phyloP scores from a whole-genome alignment of 129 eudicot species.

The Lactuca sativa region DNA sequence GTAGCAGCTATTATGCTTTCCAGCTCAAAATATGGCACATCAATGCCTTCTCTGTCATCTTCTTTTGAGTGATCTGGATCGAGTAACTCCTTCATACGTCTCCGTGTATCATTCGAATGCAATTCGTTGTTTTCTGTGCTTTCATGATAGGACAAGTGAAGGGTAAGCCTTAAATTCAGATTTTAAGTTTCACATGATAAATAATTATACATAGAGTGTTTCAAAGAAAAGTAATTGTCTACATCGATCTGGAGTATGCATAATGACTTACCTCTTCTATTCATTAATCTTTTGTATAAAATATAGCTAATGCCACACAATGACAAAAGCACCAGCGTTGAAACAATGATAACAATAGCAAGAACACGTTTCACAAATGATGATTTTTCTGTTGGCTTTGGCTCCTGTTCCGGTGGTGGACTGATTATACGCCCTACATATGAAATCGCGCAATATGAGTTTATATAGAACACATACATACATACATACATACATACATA shows the following conservation, averaged over 20 bases:
- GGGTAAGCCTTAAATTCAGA: neutral
- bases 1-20: constrained; percentile 45
- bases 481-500: too few species aligned
- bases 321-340: constrained; percentile 5
- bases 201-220: neutral
- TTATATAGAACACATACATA: too few species aligned
- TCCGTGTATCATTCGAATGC: constrained; percentile 11
- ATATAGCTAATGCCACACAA: constrained; percentile 17
- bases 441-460: too few species aligned
- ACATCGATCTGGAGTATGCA: neutral
- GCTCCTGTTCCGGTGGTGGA: neutral
- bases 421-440: neutral
- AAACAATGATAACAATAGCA: neutral
- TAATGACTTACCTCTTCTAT: constrained; percentile 13
- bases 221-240: neutral
- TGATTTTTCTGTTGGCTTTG: neutral
- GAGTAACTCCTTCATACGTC: constrained; percentile 26
- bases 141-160: neutral
- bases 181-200: neutral
- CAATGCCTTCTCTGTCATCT: constrained; percentile 36
- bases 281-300: constrained; percentile 11
- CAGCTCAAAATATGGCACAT: constrained; percentile 39
- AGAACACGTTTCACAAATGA: neutral
- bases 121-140: neutral
- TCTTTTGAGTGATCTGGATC: constrained; percentile 21